These are phyloP conservation scores for Westerdykella aurantiaca DNA, from an alignment of 2,329 filamentous ascomycete genomes.

Conservation along the genomic window DNA sequence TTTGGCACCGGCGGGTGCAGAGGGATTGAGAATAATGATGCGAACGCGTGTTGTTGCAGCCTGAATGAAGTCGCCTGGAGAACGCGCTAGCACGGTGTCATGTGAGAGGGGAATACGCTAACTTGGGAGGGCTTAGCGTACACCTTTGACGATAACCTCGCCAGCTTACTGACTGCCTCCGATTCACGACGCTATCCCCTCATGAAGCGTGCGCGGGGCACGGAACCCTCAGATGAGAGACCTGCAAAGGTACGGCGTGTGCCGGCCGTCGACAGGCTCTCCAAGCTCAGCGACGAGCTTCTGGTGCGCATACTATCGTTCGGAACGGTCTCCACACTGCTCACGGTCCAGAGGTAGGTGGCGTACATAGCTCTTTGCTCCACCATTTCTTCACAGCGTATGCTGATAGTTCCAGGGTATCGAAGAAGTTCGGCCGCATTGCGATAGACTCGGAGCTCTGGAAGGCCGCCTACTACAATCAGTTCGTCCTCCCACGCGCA, in stretches of 20 bases:
- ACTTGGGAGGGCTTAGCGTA: background rate
- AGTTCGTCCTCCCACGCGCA: constrained; percentile 78
- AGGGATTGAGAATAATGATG: background rate
- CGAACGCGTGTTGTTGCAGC: too few relatives aligned
- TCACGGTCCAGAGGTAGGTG: constrained; percentile 55
- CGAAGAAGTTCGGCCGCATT: constrained; percentile 65
- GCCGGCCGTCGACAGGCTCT: constrained; percentile 55
- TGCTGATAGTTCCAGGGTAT: constrained; percentile 51
- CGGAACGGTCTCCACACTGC: constrained; percentile 63
- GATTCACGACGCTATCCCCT: constrained; percentile 5
- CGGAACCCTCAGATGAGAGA: constrained; percentile 19
- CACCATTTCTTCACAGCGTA: background rate
- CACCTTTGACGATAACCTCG: background rate
- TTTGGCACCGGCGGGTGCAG: background rate
- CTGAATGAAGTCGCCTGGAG: background rate
- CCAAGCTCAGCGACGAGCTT: constrained; percentile 77
- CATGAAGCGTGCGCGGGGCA: constrained; percentile 38
- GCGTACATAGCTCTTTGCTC: background rate
- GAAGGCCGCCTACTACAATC: constrained; percentile 81
- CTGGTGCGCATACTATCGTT: constrained; percentile 76
- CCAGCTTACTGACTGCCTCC: constrained; percentile 2
- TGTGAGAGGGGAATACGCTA: background rate
- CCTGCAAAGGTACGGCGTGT: constrained; percentile 44
- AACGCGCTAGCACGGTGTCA: constrained; percentile 7
- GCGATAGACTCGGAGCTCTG: constrained; percentile 81